These are phyloP conservation scores for Scheffersomyces stipitis DNA, from an alignment of 805 yeast genomes.

Conservation along the genomic window DNA sequence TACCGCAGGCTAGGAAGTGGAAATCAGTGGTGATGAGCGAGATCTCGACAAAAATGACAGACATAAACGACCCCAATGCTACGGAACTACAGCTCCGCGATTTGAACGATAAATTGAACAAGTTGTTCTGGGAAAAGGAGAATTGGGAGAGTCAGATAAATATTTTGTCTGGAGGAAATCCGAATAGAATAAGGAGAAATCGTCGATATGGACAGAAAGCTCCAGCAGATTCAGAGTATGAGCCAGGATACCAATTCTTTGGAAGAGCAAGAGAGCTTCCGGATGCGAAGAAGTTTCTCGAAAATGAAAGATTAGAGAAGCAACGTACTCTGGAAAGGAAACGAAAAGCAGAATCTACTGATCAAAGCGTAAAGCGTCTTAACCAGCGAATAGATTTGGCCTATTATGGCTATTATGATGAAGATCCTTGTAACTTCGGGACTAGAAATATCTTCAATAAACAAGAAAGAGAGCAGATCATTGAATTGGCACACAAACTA, in stretches of 20 bases:
- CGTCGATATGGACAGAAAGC: too few relatives aligned
- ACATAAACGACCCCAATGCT: conserved; percentile 57
- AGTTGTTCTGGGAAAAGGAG: conserved; percentile 60
- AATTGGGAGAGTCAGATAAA: conserved; percentile 79
- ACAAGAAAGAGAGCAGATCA: conserved; percentile 8
- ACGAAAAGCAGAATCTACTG: not conserved
- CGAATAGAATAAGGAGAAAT: too few relatives aligned
- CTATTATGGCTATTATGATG: conserved; percentile 47
- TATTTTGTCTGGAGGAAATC: conserved; percentile 71
- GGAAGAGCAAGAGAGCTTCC: conserved; percentile 83
- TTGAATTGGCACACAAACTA: conserved; percentile 11
- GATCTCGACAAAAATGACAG: conserved; percentile 56
- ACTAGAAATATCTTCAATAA: not conserved
- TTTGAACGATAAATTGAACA: conserved; percentile 71
- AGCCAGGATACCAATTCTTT: conserved; percentile 67
- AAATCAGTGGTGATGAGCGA: conserved; percentile 61
- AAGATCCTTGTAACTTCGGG: too few relatives aligned
- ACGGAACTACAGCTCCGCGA: conserved; percentile 68
- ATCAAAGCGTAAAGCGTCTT: conserved; percentile 16
- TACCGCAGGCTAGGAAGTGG: conserved; percentile 73
- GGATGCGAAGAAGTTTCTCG: conserved; percentile 50
- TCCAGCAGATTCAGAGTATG: conserved; percentile 10
- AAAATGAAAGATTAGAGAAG: conserved; percentile 8
- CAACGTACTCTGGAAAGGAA: not conserved
- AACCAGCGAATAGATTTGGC: conserved; percentile 25